Percentiles rank a stretch among this genome's conserved stretches.
Evolutionary conservation across 1,284 basidiomycete genomes (phyloP).

Genomic region (Flammula alnicola): DNA sequence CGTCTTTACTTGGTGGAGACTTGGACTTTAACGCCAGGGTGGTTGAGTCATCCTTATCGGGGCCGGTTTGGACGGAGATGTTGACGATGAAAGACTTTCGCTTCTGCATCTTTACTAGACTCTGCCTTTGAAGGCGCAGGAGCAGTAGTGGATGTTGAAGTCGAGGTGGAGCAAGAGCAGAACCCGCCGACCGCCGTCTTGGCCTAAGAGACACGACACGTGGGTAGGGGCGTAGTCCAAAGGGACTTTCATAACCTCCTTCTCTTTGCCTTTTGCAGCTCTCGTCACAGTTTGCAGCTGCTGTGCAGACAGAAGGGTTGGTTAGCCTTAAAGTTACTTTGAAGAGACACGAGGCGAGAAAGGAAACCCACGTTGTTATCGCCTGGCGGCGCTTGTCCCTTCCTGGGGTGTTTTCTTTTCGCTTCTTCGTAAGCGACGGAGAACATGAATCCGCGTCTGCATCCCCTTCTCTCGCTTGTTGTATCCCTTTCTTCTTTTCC

Average conservation of each 20-base stretch:
- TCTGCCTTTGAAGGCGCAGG: not conserved
- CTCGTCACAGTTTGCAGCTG: not conserved
- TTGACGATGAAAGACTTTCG: not conserved
- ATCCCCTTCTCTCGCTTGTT: not conserved
- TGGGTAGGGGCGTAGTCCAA: not conserved
- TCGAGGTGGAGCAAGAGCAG: not conserved
- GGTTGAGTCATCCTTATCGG: constrained; percentile 3
- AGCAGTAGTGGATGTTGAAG: not conserved
- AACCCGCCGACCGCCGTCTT: not conserved
- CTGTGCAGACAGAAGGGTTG: not conserved
- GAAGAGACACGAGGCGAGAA: not conserved
- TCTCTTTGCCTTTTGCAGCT: constrained; percentile 10
- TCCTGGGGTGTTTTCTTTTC: not conserved
- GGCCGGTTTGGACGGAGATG: not conserved
- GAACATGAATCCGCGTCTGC: constrained; percentile 1
- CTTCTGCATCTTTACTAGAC: not conserved
- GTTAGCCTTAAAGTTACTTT: not conserved
- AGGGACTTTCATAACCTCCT: constrained; percentile 4
- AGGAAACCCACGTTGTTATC: constrained; percentile 4
- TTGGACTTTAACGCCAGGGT: not conserved
- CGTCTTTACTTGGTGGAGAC: too few species aligned
- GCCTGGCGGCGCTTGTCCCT: not conserved
- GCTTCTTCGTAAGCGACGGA: constrained; percentile 7
- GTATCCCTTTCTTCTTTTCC: not conserved
- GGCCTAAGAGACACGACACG: constrained; percentile 10